Conservation (phyloP, 768 basidiomycete species). For the Megacollybia marginata region DNA sequence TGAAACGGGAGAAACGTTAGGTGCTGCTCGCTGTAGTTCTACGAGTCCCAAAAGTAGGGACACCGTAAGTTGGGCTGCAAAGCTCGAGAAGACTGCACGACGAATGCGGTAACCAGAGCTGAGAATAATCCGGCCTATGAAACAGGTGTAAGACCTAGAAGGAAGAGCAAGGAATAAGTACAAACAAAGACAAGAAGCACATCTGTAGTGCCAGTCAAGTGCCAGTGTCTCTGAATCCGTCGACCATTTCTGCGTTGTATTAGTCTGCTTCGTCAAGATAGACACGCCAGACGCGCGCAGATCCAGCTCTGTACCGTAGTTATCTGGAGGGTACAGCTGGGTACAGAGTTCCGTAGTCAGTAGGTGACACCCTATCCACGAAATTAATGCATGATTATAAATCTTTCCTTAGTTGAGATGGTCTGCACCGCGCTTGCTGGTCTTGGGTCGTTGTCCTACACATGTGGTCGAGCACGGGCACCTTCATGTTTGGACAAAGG, state of each 20-base stretch:
- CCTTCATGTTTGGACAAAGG: no score
- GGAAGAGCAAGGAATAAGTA: background rate
- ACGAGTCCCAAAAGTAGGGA: background rate
- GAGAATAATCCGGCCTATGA: slow-evolving; percentile 17
- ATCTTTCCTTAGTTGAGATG: no score
- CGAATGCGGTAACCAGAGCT: slow-evolving; percentile 15
- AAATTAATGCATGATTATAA: no score
- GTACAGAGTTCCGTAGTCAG: no score
- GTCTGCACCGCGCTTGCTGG: no score
- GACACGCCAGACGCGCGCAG: slow-evolving; percentile 1
- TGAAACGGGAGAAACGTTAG: background rate
- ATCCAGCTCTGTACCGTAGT: background rate
- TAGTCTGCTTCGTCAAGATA: slow-evolving; percentile 3
- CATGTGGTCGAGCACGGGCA: no score
- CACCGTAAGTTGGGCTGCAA: slow-evolving; percentile 7
- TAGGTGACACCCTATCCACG: no score
- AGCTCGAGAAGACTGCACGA: slow-evolving; percentile 8
- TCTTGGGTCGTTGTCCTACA: no score
- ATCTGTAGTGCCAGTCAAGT: no score
- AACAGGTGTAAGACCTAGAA: background rate
- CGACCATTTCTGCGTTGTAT: slow-evolving; percentile 10
- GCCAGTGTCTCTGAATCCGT: slow-evolving; percentile 11
- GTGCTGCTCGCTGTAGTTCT: background rate
- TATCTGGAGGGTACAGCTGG: background rate
- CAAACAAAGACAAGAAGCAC: slow-evolving; percentile 16